Evolutionary conservation across 371 early-diverging fungal species (phyloP).

Genomic region (Mycotypha africana): DNA sequence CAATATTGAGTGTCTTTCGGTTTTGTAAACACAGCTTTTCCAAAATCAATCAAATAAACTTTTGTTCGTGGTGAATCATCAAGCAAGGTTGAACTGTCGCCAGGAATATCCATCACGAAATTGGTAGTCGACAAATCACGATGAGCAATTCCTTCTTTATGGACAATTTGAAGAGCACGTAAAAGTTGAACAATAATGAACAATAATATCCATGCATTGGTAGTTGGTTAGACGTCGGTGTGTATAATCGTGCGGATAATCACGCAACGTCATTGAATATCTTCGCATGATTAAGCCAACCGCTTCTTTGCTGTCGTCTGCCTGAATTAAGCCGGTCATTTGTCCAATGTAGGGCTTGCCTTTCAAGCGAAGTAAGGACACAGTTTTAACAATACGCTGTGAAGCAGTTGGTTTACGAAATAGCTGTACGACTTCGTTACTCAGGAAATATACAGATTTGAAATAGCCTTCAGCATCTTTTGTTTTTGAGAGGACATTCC

Average conservation of each 20-base stretch:
- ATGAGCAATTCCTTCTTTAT: constrained; percentile 55
- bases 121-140: constrained; percentile 61
- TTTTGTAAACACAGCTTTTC: constrained; percentile 52
- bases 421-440: constrained; percentile 27
- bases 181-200: constrained; percentile 54
- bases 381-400: constrained; percentile 39
- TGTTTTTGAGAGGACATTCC: background rate
- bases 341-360: constrained; percentile 29
- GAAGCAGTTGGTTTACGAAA: constrained; percentile 38
- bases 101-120: constrained; percentile 8
- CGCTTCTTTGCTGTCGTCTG: constrained; percentile 23
- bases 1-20: constrained; percentile 42
- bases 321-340: constrained; percentile 27
- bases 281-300: constrained; percentile 38
- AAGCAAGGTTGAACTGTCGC: constrained; percentile 19
- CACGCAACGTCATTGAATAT: constrained; percentile 45
- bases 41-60: constrained; percentile 60
- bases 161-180: constrained; percentile 42
- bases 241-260: constrained; percentile 41
- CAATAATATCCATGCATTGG: constrained; percentile 49
- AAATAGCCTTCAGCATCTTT: constrained; percentile 37
- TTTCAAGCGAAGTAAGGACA: constrained; percentile 27
- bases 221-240: constrained; percentile 38
- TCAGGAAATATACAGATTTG: constrained; percentile 38
- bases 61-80: constrained; percentile 41